phyloP scores from a whole-genome alignment of 257 asterid genomes.

The Mentha longifolia region DNA sequence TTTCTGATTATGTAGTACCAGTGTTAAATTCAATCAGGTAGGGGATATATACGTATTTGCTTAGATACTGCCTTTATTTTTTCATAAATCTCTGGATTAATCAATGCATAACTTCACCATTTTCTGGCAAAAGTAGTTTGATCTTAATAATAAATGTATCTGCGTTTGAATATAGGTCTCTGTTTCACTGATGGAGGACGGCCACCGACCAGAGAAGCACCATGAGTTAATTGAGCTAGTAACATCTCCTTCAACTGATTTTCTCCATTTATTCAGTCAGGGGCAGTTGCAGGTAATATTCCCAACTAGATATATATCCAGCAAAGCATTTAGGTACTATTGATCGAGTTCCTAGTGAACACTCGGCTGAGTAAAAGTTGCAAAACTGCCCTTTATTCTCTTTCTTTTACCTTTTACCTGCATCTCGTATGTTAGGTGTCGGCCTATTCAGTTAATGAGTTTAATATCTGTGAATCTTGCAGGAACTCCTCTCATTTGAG shows the following conservation, averaged over 20 bases:
- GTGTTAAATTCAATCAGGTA: background rate
- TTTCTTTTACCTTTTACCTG: too few relatives aligned
- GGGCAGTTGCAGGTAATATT: conserved; percentile 82
- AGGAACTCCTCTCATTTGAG: conserved; percentile 87
- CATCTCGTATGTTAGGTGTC: too few relatives aligned
- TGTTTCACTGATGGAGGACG: conserved; percentile 72
- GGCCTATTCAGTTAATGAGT: background rate
- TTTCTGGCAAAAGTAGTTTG: background rate
- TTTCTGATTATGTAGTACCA: background rate
- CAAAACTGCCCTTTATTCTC: background rate
- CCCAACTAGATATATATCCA: background rate
- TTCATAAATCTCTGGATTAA: background rate
- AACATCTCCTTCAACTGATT: conserved; percentile 73
- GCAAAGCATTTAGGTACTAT: too few relatives aligned
- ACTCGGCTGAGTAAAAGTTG: background rate
- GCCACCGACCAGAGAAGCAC: conserved; percentile 67
- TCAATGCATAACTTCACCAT: background rate
- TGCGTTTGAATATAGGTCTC: conserved; percentile 60
- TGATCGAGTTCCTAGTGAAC: background rate
- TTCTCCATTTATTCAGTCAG: conserved; percentile 87
- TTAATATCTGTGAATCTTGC: conserved; percentile 26
- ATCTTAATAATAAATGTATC: background rate
- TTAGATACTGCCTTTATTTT: background rate
- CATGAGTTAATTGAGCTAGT: conserved; percentile 75
- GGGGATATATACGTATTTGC: background rate